phyloP scores from a whole-genome alignment of 2,329 filamentous ascomycete genomes.

The Fusarium siculi region DNA sequence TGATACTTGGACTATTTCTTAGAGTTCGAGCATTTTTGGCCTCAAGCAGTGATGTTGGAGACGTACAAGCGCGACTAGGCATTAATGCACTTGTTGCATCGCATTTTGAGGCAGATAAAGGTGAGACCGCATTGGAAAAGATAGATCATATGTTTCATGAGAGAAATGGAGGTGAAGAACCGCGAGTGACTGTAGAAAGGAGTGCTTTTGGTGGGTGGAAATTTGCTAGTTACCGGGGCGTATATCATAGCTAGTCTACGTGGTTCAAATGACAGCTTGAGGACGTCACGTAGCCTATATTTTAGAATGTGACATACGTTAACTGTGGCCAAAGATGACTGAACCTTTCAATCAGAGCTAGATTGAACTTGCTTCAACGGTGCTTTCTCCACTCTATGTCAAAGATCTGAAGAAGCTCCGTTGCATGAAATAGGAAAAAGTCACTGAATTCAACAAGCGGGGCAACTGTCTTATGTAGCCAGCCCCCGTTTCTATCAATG shows the following conservation, averaged over 20 bases:
- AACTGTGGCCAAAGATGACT: no score
- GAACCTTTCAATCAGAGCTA: no score
- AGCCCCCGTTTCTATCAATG: no score
- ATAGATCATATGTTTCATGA: background rate
- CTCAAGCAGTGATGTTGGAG: background rate
- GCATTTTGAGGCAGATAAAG: background rate
- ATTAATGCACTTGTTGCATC: background rate
- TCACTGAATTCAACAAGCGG: no score
- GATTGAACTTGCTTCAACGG: no score
- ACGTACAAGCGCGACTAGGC: background rate
- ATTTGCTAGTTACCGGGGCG: rapidly evolving
- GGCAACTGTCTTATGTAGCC: no score
- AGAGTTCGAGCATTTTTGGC: background rate
- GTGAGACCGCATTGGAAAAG: background rate
- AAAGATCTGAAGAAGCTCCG: no score
- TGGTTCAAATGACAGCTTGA: background rate
- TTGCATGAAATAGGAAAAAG: no score
- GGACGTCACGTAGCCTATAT: background rate
- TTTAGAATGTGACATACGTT: no score
- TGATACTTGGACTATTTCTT: background rate
- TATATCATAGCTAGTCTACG: background rate
- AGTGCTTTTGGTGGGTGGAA: background rate
- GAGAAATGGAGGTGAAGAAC: background rate
- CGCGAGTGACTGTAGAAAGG: background rate
- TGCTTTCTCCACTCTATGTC: no score